Percentiles rank a stretch among this genome's conserved stretches.
Evolutionary conservation across 2,329 filamentous ascomycete genomes (phyloP).

Genomic region (Monilinia fructigena): DNA sequence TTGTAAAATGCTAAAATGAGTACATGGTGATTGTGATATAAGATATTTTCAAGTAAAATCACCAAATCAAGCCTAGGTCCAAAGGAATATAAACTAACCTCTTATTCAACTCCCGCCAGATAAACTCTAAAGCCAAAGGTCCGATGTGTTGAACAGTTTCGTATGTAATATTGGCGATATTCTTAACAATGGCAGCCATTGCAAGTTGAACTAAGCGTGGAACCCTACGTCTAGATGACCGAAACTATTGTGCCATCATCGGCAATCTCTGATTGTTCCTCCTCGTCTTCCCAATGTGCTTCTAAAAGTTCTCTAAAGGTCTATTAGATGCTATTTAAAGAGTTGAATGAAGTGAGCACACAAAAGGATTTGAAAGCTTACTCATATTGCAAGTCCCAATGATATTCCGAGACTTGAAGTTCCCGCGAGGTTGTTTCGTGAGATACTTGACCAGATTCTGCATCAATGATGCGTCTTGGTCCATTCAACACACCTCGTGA

Average conservation of each 20-base stretch:
- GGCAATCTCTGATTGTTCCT: neutral
- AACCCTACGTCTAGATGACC: neutral
- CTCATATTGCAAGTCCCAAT: constrained; percentile 5
- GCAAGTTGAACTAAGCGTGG: constrained; percentile 6
- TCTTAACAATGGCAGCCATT: constrained; percentile 3
- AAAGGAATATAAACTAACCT: neutral
- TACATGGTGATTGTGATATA: too few species aligned
- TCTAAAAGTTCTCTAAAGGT: constrained; percentile 1
- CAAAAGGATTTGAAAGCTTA: neutral
- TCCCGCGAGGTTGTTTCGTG: constrained; percentile 6
- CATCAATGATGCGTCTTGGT: neutral
- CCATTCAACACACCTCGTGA: neutral
- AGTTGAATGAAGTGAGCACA: neutral
- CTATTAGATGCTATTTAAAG: neutral
- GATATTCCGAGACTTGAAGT: neutral
- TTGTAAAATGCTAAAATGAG: neutral
- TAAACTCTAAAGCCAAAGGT: neutral
- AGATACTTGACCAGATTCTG: constrained; percentile 1
- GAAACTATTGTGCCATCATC: neutral
- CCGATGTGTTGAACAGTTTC: neutral
- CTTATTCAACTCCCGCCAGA: constrained; percentile 10
- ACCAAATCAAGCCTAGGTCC: neutral
- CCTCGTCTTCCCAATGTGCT: neutral
- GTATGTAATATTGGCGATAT: neutral
- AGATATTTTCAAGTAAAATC: too few species aligned